Base-by-base conservation (phyloP, 805 yeast species). In the Tetrapisispora namnaoensis region DNA sequence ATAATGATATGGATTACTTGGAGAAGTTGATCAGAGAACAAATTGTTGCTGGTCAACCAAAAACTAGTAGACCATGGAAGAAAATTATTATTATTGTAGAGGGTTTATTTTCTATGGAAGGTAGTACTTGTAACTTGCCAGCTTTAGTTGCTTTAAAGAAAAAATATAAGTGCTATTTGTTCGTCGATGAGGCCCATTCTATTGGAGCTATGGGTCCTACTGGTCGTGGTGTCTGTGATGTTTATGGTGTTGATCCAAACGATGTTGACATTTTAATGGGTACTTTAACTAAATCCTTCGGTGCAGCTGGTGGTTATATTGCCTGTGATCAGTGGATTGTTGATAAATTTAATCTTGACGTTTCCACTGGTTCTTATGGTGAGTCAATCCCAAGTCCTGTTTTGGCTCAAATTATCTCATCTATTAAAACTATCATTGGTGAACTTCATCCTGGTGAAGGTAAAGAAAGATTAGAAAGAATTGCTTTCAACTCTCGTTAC, bases 221-320 rank as follows among this genome's bases (percentile, higher is more conserved):
- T 46, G 99, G 99, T 42, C 82, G 86, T 62, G 99, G 99, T 62
- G 84, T 93, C 36, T 90, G 97, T 71, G 98, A 93, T 62, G 86
- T 87, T 69, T 93, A 86, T 66, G 83, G 83, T 48, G 78, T 93
- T 44, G 76, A 80, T 54, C 91, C 98, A 38, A 64, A 70, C 13
- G 78, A 78, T 41, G 73, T 93, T 49, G 99, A 93, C 69, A 71
- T 93, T 53, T 70, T 93, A 55, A 93, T 93, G 99, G 99, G 99
- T 45, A 93, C 99, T 8, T 78, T 93, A 50, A 95, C 99, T 46
- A 93, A 93, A 69, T 87, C 96, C 1, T 93, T 93, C 66, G 99
- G 99, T 65, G 98, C 99, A 17, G 88, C 98, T 39, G 99, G 99
- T 62, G 99, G 99, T 43, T 93, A 93, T 65, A 72, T 93, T 54